phyloP scores from a whole-genome alignment of 352 stramenopile species.

The Pythium aquatile region DNA sequence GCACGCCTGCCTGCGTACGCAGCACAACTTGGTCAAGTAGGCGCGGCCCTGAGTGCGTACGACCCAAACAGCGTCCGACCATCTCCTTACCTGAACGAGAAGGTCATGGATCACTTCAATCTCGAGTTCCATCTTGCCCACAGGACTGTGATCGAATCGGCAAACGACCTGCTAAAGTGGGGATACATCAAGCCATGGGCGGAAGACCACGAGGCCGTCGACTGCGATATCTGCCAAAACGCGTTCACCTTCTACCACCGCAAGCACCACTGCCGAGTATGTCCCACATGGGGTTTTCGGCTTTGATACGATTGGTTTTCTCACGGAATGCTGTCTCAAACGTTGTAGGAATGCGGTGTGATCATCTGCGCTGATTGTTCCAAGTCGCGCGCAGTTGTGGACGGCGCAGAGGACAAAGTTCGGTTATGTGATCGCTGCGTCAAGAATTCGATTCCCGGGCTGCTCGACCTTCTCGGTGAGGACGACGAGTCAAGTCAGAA shows the following conservation, averaged over 20 bases:
- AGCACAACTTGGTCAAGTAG: constrained; percentile 83
- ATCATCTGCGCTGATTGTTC: constrained; percentile 88
- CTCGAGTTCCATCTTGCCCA: constrained; percentile 64
- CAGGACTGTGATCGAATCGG: constrained; percentile 73
- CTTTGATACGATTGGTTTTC: neutral
- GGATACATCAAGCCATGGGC: constrained; percentile 86
- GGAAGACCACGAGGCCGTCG: constrained; percentile 78
- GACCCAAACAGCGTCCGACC: constrained; percentile 52
- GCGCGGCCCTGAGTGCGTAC: constrained; percentile 63
- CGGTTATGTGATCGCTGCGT: constrained; percentile 85
- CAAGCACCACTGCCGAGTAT: constrained; percentile 83
- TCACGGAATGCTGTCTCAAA: neutral
- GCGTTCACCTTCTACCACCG: constrained; percentile 80
- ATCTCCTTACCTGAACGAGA: constrained; percentile 82
- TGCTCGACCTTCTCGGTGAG: constrained; percentile 58
- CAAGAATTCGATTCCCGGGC: constrained; percentile 68
- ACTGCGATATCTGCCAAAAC: constrained; percentile 72
- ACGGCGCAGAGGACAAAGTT: constrained; percentile 74
- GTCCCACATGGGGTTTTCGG: neutral
- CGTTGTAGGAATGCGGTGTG: constrained; percentile 72
- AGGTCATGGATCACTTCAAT: constrained; percentile 78
- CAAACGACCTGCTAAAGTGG: constrained; percentile 85
- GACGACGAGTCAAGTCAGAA: constrained; percentile 58
- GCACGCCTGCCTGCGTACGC: constrained; percentile 82
- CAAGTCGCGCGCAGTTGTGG: constrained; percentile 80